Base-by-base conservation (phyloP, 257 asterid genomes). In the Galeopsis tetrahit region DNA sequence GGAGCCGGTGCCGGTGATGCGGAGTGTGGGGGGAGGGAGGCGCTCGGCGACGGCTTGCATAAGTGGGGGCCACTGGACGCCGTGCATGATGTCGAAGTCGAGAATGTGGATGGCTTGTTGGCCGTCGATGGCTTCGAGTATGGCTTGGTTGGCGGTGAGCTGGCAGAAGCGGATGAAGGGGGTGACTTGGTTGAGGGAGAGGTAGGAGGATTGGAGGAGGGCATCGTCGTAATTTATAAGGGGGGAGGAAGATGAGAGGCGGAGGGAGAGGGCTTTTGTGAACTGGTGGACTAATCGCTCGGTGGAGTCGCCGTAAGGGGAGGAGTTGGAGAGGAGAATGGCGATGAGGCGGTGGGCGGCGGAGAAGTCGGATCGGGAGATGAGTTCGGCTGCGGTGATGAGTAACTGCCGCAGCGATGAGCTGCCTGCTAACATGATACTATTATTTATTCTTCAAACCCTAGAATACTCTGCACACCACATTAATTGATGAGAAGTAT, bases 41-140 rank as follows among this genome's bases (percentile, higher is more conserved):
- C 96, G 84, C 58, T 95, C 96, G 9, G 89, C 95, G 46, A 92
- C 69, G 13, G 98, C 98, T 65, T 89, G 97, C 99, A 95, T 95
- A 42, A 95, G 83, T 1, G 99, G 96, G 5, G 99, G 99, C 99
- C 99, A 95, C 67, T 95, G 99, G 2, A 95, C 93, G 58, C 99
- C 99, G 77, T 95, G 98, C 89, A 87, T 88, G 81, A 95, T 90
- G 73, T 95, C 93, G 73, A 95, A 92, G 70, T 95, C 99, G 33
- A 95, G 83, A 66, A 95, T 87, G 90, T 95, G 99, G 55, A 95
- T 81, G 0, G 92, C 88, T 5, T 62, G 86, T 14, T 87, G 89
- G 34, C 87, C 88, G 10, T 85, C 90, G 55, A 89, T 80, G 2
- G 97, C 87, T 36, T 95, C 99, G 9, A 95, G 65, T 10, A 95